Evolutionary conservation across 1,284 basidiomycete species (phyloP), one percentile per base, ranked within the genome.

Genomic region (Rhizoctonia solani): DNA sequence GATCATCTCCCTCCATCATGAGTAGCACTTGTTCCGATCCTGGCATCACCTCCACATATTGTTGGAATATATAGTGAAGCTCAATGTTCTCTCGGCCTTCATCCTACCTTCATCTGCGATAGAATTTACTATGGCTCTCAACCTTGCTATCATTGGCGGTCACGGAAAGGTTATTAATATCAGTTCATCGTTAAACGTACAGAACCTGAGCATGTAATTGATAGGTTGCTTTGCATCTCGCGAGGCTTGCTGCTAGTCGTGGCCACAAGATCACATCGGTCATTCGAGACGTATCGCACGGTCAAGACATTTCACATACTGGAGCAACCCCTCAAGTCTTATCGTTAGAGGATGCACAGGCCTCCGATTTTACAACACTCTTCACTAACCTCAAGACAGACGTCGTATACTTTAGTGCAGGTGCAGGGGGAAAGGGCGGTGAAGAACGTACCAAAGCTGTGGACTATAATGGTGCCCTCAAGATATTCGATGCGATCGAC

Each of bases 401-500:
- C 68, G 79, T 85, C 25, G 83, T 91, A 14, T 81, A 89, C 70
- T 90, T 87, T 73, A 78, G 83, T 21, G 87, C 87, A 0, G 89
- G 89, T 1, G 86, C 89, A 0, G 88, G 87, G 0, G 87, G 87
- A 0, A 87, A 87, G 72, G 88, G 86, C 5, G 67, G 67, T 21
- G 59, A 70, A 27, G 54, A 67, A 68, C 77, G 88, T 34, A 89
- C 86, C 0, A 83, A 83, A 71, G 81, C 80, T 25, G 88, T 92
- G 8, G 90, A 92, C 74, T 85, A 86, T 72, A 82, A 86, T 55
- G 89, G 87, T 1, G 87, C 88, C 0, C 72, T 90, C 65, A 90
- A 89, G 75, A 83, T 88, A 0, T 90, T 86, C 73, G 87, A 90
- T 72, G 89, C 87, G n/a, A 80, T 90, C 68, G 87, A 89, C 73